Base-by-base conservation (phyloP, 2,329 filamentous ascomycete species). In the Fusarium neocosmosporiellum region DNA sequence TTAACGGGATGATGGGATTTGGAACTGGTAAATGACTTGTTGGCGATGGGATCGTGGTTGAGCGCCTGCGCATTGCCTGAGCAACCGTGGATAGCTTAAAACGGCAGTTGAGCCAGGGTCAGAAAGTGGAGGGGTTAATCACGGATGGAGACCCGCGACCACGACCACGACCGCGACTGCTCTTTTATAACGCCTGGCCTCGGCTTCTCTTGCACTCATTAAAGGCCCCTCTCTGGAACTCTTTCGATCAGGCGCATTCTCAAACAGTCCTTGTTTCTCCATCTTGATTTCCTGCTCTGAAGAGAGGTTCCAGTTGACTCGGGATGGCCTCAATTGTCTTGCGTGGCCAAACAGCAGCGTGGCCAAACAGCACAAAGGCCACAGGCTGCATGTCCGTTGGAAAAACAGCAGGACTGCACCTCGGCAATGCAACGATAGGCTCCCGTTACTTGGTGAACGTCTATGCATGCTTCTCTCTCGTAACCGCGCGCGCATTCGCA, bases 11-110 rank as follows among this genome's bases (percentile, higher is more conserved):
- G 48, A 34, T 62, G 59, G 22, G 24, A 29, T 37, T 57, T 41
- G 48, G 34, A 39, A 37, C 31, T 61, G 33, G 50, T 62, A 34
- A 57, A 55, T 36, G 63, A 63, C 53, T 33, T 37, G 46, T 31
- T 69, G 46, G 60, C 39, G 70, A 71, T 74, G 59, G 36, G 70
- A 67, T 67, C 27, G 48, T 63, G 20, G 59, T 60, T 59, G 71
- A 60, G 61, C 67, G 63, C 59, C 29, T 73, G 64, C 54, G 60
- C 73, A 77, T 77, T 77, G 75, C 67, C 75, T 69, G 77, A 77
- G 75, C 75, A 77, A 77, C 74, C 69, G 60, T 50, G 22, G 58
- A 64, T 60, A 57, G 29, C 37, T 61, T 50, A 41, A 67, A 60
- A 33, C 13, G 43, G 53, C 64, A 65, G 48, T 36, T 48, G 60